These are phyloP conservation scores for Calonectria hongkongensis DNA, from an alignment of 2,329 filamentous ascomycete species.

Conservation along the genomic window DNA sequence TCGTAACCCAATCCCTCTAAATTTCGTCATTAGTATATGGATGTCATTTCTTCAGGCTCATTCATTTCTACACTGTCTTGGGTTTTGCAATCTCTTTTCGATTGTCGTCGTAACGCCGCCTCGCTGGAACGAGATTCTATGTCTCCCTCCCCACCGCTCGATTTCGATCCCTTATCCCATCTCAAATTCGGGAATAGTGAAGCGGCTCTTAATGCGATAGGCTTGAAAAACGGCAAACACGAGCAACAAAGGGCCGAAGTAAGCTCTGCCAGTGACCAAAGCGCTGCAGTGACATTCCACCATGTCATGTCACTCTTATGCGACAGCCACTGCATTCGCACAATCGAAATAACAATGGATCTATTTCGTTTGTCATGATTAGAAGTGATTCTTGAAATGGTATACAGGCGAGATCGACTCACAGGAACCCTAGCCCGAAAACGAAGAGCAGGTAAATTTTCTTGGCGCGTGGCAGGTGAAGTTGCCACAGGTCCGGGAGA, in stretches of 20 bases:
- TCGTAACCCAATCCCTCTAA: not conserved
- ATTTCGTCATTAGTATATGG: not conserved
- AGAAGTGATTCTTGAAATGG: not conserved
- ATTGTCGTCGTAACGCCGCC: not conserved
- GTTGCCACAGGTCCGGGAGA: conserved; percentile 40
- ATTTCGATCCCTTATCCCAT: too few relatives aligned
- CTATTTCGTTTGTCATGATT: not conserved
- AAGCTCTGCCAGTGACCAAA: conserved; percentile 45
- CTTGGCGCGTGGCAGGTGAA: conserved; percentile 39
- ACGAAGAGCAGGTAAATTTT: conserved; percentile 38
- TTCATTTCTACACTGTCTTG: conserved; percentile 8
- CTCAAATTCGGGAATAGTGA: not conserved
- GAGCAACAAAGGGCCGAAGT: conserved; percentile 43
- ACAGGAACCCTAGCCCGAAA: conserved; percentile 46
- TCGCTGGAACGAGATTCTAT: conserved; percentile 1
- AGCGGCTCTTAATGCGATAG: not conserved
- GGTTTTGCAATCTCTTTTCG: not conserved
- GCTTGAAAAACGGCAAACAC: conserved; percentile 40
- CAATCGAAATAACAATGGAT: conserved; percentile 37
- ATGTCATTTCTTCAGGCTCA: not conserved
- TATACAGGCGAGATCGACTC: not conserved
- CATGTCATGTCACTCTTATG: conserved; percentile 25
- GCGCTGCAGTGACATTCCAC: conserved; percentile 35
- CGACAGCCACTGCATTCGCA: conserved; percentile 41
- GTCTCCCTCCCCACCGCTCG: not conserved